Conservation (phyloP, 305 asterid genomes). For the Solanum hybrid region DNA sequence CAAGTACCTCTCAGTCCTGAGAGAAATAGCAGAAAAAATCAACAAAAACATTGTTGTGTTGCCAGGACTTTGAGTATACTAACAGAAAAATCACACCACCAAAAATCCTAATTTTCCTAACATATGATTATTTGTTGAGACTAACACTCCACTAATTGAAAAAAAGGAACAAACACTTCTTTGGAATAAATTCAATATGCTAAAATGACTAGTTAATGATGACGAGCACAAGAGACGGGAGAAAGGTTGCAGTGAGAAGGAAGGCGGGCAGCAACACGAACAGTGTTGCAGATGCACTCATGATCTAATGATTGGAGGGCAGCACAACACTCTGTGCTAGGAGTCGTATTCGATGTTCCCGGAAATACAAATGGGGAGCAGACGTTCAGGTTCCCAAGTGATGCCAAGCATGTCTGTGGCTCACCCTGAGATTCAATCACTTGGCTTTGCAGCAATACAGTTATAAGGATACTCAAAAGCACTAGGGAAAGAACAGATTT, state of each 20-base stretch:
- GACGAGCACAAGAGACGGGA: slow-evolving; percentile 31
- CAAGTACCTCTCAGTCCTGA: too few relatives aligned
- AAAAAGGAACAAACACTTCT: not conserved
- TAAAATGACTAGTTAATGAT: not conserved
- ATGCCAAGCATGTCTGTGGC: slow-evolving; percentile 24
- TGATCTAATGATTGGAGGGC: slow-evolving; percentile 44
- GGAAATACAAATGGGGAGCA: slow-evolving; percentile 54
- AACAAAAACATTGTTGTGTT: too few relatives aligned
- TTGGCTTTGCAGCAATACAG: slow-evolving; percentile 19
- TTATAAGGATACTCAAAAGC: slow-evolving; percentile 10
- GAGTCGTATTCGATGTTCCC: slow-evolving; percentile 25
- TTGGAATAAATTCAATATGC: not conserved
- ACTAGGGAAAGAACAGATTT: slow-evolving; percentile 4
- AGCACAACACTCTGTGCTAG: slow-evolving; percentile 48
- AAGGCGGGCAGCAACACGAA: slow-evolving; percentile 52
- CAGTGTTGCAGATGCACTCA: slow-evolving; percentile 55
- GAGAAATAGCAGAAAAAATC: too few relatives aligned
- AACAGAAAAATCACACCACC: too few relatives aligned
- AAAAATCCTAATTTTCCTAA: too few relatives aligned
- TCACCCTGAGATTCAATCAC: slow-evolving; percentile 14
- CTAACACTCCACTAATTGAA: too few relatives aligned
- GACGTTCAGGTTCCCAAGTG: slow-evolving; percentile 32
- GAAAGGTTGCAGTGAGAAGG: slow-evolving; percentile 70
- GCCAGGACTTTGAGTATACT: too few relatives aligned
- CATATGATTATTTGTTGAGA: too few relatives aligned